Base-by-base conservation (phyloP, 2,329 filamentous ascomycete genomes). In the Diaporthe ilicicola region DNA sequence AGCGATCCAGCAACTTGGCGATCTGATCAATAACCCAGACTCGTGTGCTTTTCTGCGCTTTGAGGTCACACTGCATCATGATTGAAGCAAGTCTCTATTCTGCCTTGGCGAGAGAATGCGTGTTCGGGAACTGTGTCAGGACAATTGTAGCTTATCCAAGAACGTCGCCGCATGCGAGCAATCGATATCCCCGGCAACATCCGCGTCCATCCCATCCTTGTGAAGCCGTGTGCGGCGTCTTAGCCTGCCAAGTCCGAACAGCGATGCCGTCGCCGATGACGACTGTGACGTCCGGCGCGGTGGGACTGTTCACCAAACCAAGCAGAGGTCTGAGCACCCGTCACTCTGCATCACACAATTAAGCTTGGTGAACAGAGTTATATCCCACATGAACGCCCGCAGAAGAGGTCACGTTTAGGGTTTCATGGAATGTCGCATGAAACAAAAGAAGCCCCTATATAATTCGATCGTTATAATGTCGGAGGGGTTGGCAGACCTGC, bases 361-460 rank as follows among this genome's bases (percentile, higher is more conserved):
- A 42, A 59, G 53, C 34, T 48, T 50, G 53, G 29, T 68, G 39
- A 46, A 19, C 37, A 67, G 65, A 67, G 53, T 59, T 67, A 24
- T 37, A 29, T 64, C 29, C 32, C 66, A 27, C 37, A 59, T 3
- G 24, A 48, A 39, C 39, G 17, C 22, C 22, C 1, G 12, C 19
- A 3, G 5, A 37, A 55, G 34, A 37, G 50, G 29, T 48, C n/a
- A 8, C 39, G 10, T 68, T 59, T 59, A 37, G 44, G 17, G 53
- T 59, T 59, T 68, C 53, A 68, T 24, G 10, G 29, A 17, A 50
- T 42, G 22, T 29, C 44, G 53, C 24, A 29, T 59, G 53, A 68
- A 68, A 68, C 66, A 59, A 59, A 68, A 37, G 27, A 27, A 19
- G 15, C 22, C 59, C 29, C 19, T 22, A 24, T 19, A n/a, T 17